Conservation (phyloP, 495 filamentous ascomycete genomes). For the Ramalina peruviana region DNA sequence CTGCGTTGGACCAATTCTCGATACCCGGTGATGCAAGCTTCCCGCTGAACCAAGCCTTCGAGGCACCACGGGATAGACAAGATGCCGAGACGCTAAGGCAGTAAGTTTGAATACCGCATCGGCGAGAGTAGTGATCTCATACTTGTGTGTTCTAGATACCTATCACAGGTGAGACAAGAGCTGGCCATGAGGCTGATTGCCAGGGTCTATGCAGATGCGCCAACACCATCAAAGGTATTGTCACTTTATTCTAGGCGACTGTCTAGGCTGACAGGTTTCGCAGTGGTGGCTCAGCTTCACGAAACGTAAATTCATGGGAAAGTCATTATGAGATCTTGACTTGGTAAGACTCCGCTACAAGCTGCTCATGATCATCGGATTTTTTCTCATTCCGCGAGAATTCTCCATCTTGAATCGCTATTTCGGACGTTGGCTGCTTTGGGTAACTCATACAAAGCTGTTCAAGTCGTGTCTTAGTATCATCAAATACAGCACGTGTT, state of each 20-base stretch:
- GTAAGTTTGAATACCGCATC: conserved; percentile 25
- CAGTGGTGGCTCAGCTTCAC: conserved; percentile 97
- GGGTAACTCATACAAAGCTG: too few relatives aligned
- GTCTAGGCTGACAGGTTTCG: not conserved
- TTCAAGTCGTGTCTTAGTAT: too few relatives aligned
- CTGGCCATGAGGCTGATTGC: conserved; percentile 65
- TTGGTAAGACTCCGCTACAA: too few relatives aligned
- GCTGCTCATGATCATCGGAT: too few relatives aligned
- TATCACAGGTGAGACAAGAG: conserved; percentile 87
- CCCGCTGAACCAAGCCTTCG: conserved; percentile 76
- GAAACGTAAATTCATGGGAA: conserved; percentile 99
- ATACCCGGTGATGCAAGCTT: conserved; percentile 91
- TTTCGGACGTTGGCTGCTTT: too few relatives aligned
- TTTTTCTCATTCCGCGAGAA: too few relatives aligned
- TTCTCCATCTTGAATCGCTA: too few relatives aligned
- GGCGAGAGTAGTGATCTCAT: not conserved
- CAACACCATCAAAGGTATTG: conserved; percentile 67
- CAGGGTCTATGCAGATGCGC: conserved; percentile 74
- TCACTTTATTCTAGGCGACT: not conserved
- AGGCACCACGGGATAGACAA: conserved; percentile 69
- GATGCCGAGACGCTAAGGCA: conserved; percentile 75
- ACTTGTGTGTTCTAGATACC: conserved; percentile 33
- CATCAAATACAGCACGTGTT: too few relatives aligned
- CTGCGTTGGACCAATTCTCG: conserved; percentile 80
- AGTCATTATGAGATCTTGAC: conserved; percentile 27